Base-by-base conservation (phyloP, 768 basidiomycete species). In the Tylopilus sp. region DNA sequence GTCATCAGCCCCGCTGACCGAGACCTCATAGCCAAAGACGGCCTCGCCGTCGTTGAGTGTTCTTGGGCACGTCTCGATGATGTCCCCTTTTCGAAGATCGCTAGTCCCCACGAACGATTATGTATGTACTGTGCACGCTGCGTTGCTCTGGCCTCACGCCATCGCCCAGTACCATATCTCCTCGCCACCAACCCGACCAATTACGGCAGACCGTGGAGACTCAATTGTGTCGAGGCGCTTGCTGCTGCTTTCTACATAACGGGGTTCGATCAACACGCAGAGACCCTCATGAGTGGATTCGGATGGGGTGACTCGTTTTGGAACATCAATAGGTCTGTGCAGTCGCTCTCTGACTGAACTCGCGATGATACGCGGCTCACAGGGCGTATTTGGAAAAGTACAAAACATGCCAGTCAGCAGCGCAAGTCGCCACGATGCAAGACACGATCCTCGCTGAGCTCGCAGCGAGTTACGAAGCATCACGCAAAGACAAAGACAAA, bases 21-120 rank as follows among this genome's bases (percentile, higher is more conserved):
- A n/a, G 84, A 86, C 5, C 81, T 95, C 50, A 74, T 98, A 9
- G 72, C 79, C 0, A 74, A 77, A 40, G 73, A 75, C 30, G 97
- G 97, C 0, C 71, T 98, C 6, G 97, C 95, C 1, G 97, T 99
- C n/a, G 91, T 99, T 2, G 97, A 99, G 66, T 98, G 95, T 67
- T 95, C 92, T 4, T 99, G 97, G 97, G 95, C 97, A 1, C 81
- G 94, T 20, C 70, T 98, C 8, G 91, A 91, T 41, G 97, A 98
- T 50, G 86, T 99, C 8, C 97, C 97, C 1, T 99, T 97, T 65
- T 74, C 78, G 45, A 98, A 98, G 72, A 95, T 98, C 56, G 79
- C 88, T 6, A 92, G 91, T 57, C 93, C 95, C 1, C 80, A 98
- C 59, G 97, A 99, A 74, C 79, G 97, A 9, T 65, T 98, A 40